Conservation (phyloP, 345 rosid genomes). For the Acer campestre region DNA sequence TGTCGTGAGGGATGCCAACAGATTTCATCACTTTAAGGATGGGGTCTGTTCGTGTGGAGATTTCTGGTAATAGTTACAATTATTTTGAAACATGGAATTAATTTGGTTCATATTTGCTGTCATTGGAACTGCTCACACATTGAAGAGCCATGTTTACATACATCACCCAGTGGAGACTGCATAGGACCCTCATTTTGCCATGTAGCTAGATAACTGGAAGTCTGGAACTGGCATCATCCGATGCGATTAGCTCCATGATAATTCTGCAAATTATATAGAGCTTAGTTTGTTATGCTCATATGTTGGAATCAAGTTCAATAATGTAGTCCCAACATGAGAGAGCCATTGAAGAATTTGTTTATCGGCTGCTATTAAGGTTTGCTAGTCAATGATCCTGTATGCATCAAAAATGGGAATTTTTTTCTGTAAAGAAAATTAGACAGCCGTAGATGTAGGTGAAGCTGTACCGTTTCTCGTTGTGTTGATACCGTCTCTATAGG, state of each 20-base stretch:
- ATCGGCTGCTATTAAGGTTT: not conserved
- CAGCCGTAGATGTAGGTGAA: not conserved
- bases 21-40: constrained; percentile 81
- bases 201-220: not conserved
- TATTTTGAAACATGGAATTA: not conserved
- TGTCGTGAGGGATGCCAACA: constrained; percentile 79
- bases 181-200: not conserved
- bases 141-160: constrained; percentile 8
- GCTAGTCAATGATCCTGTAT: not conserved
- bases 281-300: not conserved
- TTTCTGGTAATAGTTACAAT: constrained; percentile 52
- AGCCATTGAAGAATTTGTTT: not conserved
- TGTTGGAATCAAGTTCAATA: not conserved
- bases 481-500: not conserved
- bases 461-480: not conserved
- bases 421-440: not conserved
- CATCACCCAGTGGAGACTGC: not conserved
- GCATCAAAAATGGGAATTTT: not conserved
- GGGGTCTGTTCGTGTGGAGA: constrained; percentile 89
- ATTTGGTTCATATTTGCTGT: not conserved
- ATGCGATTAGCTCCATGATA: not conserved
- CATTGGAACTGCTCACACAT: not conserved
- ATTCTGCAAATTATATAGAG: not conserved
- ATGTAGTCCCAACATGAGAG: not conserved
- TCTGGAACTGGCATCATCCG: not conserved